Base-by-base conservation (phyloP, 2,329 filamentous ascomycete genomes). In the Amesomyces nigricolor region DNA sequence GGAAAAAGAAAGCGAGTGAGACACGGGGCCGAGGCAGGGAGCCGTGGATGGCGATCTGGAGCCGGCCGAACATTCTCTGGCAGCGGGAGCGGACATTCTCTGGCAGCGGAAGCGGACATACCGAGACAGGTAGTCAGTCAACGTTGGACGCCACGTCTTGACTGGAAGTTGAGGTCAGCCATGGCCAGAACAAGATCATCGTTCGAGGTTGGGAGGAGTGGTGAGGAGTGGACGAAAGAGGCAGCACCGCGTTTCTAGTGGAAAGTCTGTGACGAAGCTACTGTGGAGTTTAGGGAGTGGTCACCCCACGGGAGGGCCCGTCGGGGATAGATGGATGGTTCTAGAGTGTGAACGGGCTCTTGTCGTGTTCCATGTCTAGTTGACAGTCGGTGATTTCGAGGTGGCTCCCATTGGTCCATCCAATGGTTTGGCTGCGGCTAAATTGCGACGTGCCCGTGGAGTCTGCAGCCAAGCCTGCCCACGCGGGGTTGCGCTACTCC, bases 401-500 rank as follows among this genome's bases (percentile, higher is more conserved):
- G 45, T 16, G 30, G 32, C 19, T 44, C 37, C 64, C 2, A 68
- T 68, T 68, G 22, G 22, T 26, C 22, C 22, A 6, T 26, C 22
- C 22, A 26, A 26, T 26, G 22, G 22, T 26, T 26, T 26, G 66
- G 67, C 59, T 47, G 42, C 65, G 66, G 67, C 66, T 68, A 69
- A 69, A 69, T 69, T 68, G 51, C 60, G 65, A 68, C 56, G 56
- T 61, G 53, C 53, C 59, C 63, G 54, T 47, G 44, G 38, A 26
- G 47, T 47, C 59, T 62, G 62, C 62, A 61, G 58, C 47, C 49
- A 56, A 48, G 59, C 43, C 51, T 46, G 46, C 44, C 13, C 4
- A 22, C 13, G 9, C 10, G 5, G 55, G 26, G 59, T 56, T 52
- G 22, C 35, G 49, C 44, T 53, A 60, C 61, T 22, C 32, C 29